These are phyloP conservation scores for Dryas octopetala DNA, from an alignment of 306 rosid species.

Conservation along the genomic window DNA sequence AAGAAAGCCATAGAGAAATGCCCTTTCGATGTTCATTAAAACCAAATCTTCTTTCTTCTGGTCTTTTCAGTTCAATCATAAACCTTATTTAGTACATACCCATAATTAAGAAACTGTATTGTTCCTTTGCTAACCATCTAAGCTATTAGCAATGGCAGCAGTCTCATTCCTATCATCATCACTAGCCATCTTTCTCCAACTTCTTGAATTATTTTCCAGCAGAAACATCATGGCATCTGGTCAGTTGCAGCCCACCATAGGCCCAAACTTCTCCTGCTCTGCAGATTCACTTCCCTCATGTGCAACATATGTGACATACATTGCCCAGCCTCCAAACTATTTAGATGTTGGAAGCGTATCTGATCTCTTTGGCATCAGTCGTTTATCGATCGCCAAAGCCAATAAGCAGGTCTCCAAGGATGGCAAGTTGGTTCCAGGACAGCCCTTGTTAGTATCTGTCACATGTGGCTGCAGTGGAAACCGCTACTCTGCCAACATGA, in stretches of 20 bases:
- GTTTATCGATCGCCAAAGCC: constrained; percentile 51
- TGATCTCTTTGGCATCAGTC: constrained; percentile 47
- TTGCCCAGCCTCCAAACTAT: constrained; percentile 38
- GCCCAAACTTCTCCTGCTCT: constrained; percentile 51
- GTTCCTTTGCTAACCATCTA: too few species aligned
- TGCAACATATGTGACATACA: constrained; percentile 55
- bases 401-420: constrained; percentile 36
- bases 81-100: too few species aligned
- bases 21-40: too few species aligned
- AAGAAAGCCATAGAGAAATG: too few species aligned
- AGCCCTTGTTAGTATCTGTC: constrained; percentile 56
- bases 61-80: too few species aligned
- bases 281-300: constrained; percentile 44
- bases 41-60: too few species aligned
- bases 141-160: too few species aligned
- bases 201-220: background rate
- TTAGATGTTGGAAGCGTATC: constrained; percentile 42
- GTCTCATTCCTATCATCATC: too few species aligned
- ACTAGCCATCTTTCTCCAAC: background rate
- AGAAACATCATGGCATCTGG: background rate
- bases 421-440: constrained; percentile 31
- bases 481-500: constrained; percentile 51
- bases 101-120: too few species aligned
- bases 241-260: constrained; percentile 22
- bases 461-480: constrained; percentile 54